A percentile compares a stretch with the other conserved stretches of the same genome.
Conservation (phyloP, 306 rosid genomes). For the Prunus salicina region DNA sequence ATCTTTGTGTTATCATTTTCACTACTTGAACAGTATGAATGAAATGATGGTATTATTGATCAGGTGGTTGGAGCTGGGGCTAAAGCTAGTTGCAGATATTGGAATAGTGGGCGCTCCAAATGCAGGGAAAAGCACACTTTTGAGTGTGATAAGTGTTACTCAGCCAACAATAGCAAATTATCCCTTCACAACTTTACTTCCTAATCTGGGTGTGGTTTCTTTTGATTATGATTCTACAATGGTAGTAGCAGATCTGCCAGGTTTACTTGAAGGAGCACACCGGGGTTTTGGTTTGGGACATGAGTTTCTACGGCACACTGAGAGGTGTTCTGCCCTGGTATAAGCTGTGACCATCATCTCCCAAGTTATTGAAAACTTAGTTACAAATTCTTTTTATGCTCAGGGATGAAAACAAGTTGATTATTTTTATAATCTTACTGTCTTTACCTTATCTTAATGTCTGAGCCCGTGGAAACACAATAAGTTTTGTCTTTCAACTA, state of each 20-base stretch:
- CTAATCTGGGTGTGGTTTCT: constrained; percentile 92
- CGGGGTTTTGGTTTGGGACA: constrained; percentile 96
- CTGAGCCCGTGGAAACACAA: background rate
- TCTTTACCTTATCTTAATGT: background rate
- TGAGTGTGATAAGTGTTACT: constrained; percentile 95
- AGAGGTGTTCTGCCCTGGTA: constrained; percentile 95
- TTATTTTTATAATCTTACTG: background rate
- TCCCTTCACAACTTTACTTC: constrained; percentile 94
- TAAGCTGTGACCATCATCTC: constrained; percentile 21
- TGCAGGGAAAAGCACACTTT: constrained; percentile 94
- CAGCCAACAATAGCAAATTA: constrained; percentile 84
- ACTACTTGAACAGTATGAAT: constrained; percentile 8
- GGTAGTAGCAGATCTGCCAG: constrained; percentile 97
- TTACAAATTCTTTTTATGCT: background rate
- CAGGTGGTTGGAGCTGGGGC: constrained; percentile 97
- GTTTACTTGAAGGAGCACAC: constrained; percentile 98
- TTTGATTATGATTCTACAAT: constrained; percentile 82
- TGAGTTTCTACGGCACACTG: constrained; percentile 89
- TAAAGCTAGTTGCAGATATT: constrained; percentile 95
- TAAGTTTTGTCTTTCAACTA: background rate
- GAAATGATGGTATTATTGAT: constrained; percentile 32
- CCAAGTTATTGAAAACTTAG: background rate
- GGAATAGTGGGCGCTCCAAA: constrained; percentile 96
- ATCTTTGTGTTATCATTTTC: constrained; percentile 2
- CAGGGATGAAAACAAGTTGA: background rate